Conservation (phyloP, 441 rosid genomes). For the Euphorbia corollata region DNA sequence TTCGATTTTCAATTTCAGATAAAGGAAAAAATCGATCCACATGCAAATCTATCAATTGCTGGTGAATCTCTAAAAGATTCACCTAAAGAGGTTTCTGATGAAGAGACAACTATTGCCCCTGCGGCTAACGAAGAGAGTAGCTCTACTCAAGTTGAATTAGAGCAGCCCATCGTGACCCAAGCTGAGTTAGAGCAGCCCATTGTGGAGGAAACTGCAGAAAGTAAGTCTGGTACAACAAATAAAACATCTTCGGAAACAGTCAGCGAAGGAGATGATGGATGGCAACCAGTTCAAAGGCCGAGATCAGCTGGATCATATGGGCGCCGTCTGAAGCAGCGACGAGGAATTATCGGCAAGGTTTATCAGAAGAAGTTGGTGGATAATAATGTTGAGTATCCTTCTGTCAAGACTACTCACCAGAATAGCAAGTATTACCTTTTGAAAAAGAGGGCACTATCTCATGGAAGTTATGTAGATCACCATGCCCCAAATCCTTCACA, state of each 20-base stretch:
- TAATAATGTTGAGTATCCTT: conserved; percentile 44
- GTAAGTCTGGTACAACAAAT: conserved; percentile 25
- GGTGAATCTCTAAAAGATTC: conserved; percentile 42
- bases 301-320: conserved; percentile 72
- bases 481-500: conserved; percentile 43
- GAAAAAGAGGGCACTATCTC: conserved; percentile 60
- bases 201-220: conserved; percentile 33
- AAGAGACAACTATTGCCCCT: conserved; percentile 28
- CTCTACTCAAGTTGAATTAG: conserved; percentile 19
- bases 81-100: conserved; percentile 49
- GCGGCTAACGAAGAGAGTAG: conserved; percentile 24
- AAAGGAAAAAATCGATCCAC: conserved; percentile 37
- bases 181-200: conserved; percentile 18
- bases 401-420: conserved; percentile 46
- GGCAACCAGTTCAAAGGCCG: conserved; percentile 97
- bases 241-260: conserved; percentile 40
- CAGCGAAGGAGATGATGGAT: conserved; percentile 83
- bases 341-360: conserved; percentile 70
- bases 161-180: not conserved
- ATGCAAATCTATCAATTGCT: conserved; percentile 35
- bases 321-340: conserved; percentile 75
- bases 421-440: conserved; percentile 58
- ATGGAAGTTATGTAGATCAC: conserved; percentile 63
- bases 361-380: conserved; percentile 71
- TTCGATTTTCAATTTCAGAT: conserved; percentile 20